A percentile compares a stretch with the other conserved stretches of the same genome.
These are phyloP conservation scores for Acanthamoeba triangularis DNA, from an alignment of 208 protist genomes.

Conservation along the genomic window DNA sequence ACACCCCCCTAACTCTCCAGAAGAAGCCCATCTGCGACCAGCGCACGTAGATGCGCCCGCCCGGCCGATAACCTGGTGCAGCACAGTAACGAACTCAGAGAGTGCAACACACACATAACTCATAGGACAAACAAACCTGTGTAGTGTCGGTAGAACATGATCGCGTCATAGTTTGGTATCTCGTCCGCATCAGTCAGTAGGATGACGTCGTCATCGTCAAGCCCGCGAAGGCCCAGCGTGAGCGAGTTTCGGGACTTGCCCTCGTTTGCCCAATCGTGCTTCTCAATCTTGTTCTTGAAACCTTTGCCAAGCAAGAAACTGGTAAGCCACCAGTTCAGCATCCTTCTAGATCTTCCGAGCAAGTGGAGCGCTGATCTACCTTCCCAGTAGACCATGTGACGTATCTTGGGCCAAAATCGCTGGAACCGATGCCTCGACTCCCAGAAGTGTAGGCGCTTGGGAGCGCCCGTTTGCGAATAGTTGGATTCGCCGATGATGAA, in stretches of 20 bases:
- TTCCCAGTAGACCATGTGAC: background rate
- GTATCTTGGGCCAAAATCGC: background rate
- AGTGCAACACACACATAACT: too few species aligned
- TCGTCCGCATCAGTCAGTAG: background rate
- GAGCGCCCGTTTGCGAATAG: background rate
- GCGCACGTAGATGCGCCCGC: background rate
- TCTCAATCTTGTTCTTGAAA: background rate
- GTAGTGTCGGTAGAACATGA: background rate
- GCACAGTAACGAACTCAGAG: too few species aligned
- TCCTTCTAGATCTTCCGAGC: too few species aligned
- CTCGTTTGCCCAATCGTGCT: background rate
- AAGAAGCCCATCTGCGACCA: constrained; percentile 52
- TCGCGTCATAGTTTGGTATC: background rate
- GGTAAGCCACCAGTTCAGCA: too few species aligned
- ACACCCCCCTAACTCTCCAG: background rate
- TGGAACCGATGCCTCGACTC: background rate
- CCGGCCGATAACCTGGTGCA: background rate
- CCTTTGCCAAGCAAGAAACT: background rate
- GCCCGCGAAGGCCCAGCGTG: background rate
- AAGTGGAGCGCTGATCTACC: background rate
- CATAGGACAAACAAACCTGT: too few species aligned
- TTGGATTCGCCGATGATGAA: background rate
- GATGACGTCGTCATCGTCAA: background rate
- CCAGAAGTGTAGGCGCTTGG: background rate
- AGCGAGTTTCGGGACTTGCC: background rate